Percentiles rank a stretch among this genome's conserved stretches.
These are phyloP conservation scores for Neurospora sp. DNA, from an alignment of 495 filamentous ascomycete species.

Conservation along the genomic window DNA sequence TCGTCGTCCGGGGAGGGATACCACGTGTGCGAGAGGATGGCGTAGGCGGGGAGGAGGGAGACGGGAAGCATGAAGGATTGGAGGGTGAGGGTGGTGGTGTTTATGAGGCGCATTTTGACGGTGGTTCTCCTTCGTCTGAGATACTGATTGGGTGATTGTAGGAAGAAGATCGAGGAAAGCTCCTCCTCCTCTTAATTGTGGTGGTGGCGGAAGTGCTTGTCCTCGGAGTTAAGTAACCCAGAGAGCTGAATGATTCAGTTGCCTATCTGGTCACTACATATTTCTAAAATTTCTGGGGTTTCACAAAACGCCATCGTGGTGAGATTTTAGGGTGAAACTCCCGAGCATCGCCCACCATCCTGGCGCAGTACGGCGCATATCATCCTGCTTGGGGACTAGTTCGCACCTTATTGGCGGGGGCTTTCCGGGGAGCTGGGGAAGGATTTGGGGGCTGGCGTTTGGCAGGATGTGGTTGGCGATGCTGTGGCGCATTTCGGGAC, in stretches of 20 bases:
- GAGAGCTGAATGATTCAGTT: background rate
- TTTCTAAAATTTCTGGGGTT: background rate
- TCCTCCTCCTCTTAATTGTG: too few relatives aligned
- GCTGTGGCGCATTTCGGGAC: background rate
- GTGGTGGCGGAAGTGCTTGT: background rate
- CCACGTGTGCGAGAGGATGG: slow-evolving; percentile 32
- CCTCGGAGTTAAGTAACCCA: background rate
- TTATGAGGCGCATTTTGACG: slow-evolving; percentile 31
- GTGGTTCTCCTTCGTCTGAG: too few relatives aligned
- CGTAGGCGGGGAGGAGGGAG: slow-evolving; percentile 19
- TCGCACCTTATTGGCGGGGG: background rate
- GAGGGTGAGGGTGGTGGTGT: slow-evolving; percentile 28
- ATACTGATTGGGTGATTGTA: too few relatives aligned
- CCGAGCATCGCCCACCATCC: background rate
- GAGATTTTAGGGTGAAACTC: background rate
- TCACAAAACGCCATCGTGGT: background rate
- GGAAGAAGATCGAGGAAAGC: too few relatives aligned
- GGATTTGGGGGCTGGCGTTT: background rate
- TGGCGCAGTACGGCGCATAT: background rate
- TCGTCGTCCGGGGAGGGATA: slow-evolving; percentile 12
- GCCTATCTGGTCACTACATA: background rate
- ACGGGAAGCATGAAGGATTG: slow-evolving; percentile 22
- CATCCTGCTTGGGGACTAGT: background rate
- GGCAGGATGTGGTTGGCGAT: background rate
- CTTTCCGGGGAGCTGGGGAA: background rate